phyloP scores from a whole-genome alignment of 768 basidiomycete genomes.

The Leccinum ochraceum region DNA sequence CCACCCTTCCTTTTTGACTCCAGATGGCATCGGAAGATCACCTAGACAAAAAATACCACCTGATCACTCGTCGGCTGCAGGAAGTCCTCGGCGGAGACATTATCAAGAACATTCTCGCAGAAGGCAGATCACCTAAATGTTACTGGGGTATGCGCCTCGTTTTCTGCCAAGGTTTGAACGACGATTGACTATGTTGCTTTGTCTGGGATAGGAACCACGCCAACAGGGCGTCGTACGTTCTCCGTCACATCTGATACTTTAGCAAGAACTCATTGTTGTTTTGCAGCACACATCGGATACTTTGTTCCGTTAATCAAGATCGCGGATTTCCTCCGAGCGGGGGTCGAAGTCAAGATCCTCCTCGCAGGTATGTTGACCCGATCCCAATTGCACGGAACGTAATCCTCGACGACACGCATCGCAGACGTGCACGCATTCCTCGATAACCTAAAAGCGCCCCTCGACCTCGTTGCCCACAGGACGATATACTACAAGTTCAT shows the following conservation, averaged over 20 bases:
- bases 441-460: conserved; percentile 94
- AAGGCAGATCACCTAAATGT: conserved; percentile 75
- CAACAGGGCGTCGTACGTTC: conserved; percentile 88
- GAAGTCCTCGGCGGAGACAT: conserved; percentile 87
- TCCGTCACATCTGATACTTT: background rate
- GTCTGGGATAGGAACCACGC: conserved; percentile 70
- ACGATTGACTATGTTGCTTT: background rate
- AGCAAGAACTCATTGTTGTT: background rate
- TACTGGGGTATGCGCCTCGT: conserved; percentile 80
- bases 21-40: conserved; percentile 35
- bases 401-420: background rate
- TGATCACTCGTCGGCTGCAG: conserved; percentile 84
- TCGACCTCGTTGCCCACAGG: conserved; percentile 85
- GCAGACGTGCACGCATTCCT: conserved; percentile 95
- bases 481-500: conserved; percentile 89
- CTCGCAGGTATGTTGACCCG: conserved; percentile 59
- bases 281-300: conserved; percentile 92
- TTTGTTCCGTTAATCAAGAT: conserved; percentile 95
- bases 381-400: background rate
- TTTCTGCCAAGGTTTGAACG: background rate
- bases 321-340: conserved; percentile 92
- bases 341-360: conserved; percentile 84
- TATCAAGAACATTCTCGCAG: conserved; percentile 76
- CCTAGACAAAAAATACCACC: conserved; percentile 58
- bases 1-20: background rate